Evolutionary conservation across 1,284 basidiomycete species (phyloP).

Genomic region (Flammula alnicola): DNA sequence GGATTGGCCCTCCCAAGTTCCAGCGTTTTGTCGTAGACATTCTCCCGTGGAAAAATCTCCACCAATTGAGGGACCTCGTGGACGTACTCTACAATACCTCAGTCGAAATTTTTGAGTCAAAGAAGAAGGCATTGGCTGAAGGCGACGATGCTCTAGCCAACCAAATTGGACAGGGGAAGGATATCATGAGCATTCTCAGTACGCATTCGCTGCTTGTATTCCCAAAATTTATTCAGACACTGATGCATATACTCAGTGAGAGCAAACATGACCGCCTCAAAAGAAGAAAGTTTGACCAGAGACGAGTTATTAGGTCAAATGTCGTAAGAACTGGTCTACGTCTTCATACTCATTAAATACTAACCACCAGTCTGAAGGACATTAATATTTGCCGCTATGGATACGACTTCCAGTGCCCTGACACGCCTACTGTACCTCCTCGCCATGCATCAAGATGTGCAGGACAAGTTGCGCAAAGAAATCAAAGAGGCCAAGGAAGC

Average conservation of each 20-base stretch:
- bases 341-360: not conserved
- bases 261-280: slow-evolving; percentile 37
- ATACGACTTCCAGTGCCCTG: slow-evolving; percentile 47
- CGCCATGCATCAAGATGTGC: slow-evolving; percentile 37
- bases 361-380: slow-evolving; percentile 30
- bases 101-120: slow-evolving; percentile 38
- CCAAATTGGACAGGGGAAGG: slow-evolving; percentile 44
- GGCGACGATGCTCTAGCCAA: slow-evolving; percentile 29
- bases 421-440: slow-evolving; percentile 42
- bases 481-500: slow-evolving; percentile 33
- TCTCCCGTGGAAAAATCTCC: slow-evolving; percentile 34
- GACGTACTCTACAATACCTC: slow-evolving; percentile 39
- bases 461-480: slow-evolving; percentile 43
- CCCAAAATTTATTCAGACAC: not conserved
- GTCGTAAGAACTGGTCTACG: slow-evolving; percentile 15
- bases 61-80: slow-evolving; percentile 35
- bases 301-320: slow-evolving; percentile 34
- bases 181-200: slow-evolving; percentile 53
- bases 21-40: slow-evolving; percentile 34
- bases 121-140: slow-evolving; percentile 34
- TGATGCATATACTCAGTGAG: slow-evolving; percentile 28
- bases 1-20: slow-evolving; percentile 27
- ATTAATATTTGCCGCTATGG: slow-evolving; percentile 48
- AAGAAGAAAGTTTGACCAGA: slow-evolving; percentile 36
- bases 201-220: slow-evolving; percentile 26